phyloP scores from a whole-genome alignment of 2,329 filamentous ascomycete species.

The Penicillium concentricum region DNA sequence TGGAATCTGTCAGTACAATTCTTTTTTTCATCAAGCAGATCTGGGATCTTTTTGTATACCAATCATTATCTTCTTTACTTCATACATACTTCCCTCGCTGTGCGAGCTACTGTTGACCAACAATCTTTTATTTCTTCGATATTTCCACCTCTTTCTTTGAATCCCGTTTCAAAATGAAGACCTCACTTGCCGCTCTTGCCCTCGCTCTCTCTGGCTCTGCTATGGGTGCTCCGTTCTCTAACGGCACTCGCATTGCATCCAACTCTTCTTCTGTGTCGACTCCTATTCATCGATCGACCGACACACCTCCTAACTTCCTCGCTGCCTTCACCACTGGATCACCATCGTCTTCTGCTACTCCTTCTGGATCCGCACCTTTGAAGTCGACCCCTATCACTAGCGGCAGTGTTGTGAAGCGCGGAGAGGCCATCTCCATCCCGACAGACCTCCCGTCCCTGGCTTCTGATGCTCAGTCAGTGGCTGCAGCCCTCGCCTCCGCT shows the following conservation, averaged over 20 bases:
- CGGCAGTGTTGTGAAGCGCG: conserved; percentile 2
- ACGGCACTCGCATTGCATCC: conserved; percentile 6
- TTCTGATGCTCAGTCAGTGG: conserved; percentile 12
- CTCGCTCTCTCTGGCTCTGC: conserved; percentile 17
- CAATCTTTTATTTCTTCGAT: neutral
- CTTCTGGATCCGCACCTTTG: neutral
- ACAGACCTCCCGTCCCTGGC: conserved; percentile 12
- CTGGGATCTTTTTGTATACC: neutral
- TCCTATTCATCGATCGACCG: conserved; percentile 4
- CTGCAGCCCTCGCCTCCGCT: conserved; percentile 7
- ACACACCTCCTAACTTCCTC: conserved; percentile 4
- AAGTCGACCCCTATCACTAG: neutral
- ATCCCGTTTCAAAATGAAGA: conserved; percentile 15
- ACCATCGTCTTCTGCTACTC: conserved; percentile 1
- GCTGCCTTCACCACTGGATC: neutral
- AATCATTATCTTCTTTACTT: neutral
- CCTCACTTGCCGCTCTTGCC: conserved; percentile 12
- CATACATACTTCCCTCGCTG: neutral
- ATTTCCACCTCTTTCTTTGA: neutral
- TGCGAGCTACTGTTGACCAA: neutral
- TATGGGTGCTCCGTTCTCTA: conserved; percentile 16
- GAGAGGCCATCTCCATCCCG: conserved; percentile 4
- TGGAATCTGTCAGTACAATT: neutral
- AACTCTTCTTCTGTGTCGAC: conserved; percentile 2
- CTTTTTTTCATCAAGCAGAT: conserved; percentile 10